phyloP scores from a whole-genome alignment of 2,329 filamentous ascomycete genomes.

The Fusarium sp. region DNA sequence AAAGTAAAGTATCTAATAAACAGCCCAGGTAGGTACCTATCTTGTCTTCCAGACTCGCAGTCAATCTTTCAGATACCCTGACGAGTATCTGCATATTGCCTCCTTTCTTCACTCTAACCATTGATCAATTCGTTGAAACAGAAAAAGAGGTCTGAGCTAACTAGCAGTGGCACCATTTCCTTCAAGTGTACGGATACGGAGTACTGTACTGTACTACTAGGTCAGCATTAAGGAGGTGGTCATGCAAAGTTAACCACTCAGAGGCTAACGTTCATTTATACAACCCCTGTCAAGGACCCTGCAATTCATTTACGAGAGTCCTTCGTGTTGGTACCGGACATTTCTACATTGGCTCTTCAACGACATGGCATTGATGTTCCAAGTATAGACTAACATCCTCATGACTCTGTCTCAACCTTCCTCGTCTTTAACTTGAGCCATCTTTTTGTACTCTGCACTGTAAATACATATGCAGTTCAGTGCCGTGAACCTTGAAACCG shows the following conservation, averaged over 20 bases:
- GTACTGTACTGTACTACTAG: no score
- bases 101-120: not conserved
- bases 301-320: constrained; percentile 32
- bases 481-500: constrained; percentile 7
- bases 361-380: constrained; percentile 7
- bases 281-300: constrained; percentile 26
- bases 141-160: constrained; percentile 11
- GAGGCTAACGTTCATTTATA: constrained; percentile 24
- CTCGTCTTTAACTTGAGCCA: not conserved
- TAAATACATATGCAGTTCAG: not conserved
- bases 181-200: not conserved
- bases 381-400: constrained; percentile 5
- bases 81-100: not conserved
- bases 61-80: not conserved
- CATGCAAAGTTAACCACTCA: constrained; percentile 23
- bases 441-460: not conserved
- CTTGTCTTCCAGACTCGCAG: not conserved
- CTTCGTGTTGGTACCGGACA: constrained; percentile 27
- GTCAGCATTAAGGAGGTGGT: constrained; percentile 22
- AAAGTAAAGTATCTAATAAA: not conserved
- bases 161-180: constrained; percentile 16
- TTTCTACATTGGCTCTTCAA: constrained; percentile 17
- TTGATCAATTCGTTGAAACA: constrained; percentile 5
- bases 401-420: not conserved
- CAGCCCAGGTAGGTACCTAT: not conserved